These are phyloP conservation scores for Waltiozyma sp. DNA, from an alignment of 1,139 yeast genomes.

Conservation along the genomic window DNA sequence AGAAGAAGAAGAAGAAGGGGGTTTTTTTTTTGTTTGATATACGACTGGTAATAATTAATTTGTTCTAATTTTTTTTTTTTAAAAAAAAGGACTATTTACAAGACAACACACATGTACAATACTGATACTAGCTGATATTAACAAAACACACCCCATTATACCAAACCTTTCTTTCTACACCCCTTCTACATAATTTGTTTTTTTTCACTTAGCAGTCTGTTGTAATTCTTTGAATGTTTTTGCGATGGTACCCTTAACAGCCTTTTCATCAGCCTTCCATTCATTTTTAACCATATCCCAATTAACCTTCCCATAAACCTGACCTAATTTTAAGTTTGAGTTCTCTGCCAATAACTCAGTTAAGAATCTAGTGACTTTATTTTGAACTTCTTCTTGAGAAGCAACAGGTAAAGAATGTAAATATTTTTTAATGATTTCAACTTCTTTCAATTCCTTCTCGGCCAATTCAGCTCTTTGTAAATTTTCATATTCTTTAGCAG, in stretches of 20 bases:
- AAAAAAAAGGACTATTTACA: too few relatives aligned
- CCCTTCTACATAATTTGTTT: too few relatives aligned
- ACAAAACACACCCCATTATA: too few relatives aligned
- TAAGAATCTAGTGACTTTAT: constrained; percentile 28
- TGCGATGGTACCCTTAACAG: constrained; percentile 21
- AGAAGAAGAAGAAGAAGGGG: too few relatives aligned
- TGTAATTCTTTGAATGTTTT: constrained; percentile 14
- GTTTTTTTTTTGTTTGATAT: too few relatives aligned
- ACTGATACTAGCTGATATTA: too few relatives aligned
- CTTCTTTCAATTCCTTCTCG: constrained; percentile 41
- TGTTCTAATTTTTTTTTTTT: too few relatives aligned
- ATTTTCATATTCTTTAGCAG: constrained; percentile 38
- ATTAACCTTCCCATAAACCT: constrained; percentile 35
- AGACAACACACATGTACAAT: too few relatives aligned
- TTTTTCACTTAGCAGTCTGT: not conserved
- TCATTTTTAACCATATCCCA: constrained; percentile 37
- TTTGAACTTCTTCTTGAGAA: constrained; percentile 35
- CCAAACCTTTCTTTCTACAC: too few relatives aligned
- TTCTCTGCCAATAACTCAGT: constrained; percentile 20
- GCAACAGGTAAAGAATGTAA: constrained; percentile 38
- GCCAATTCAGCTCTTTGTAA: constrained; percentile 47
- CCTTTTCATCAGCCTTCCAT: constrained; percentile 40
- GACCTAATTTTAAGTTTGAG: constrained; percentile 25
- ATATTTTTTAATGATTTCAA: constrained; percentile 33
- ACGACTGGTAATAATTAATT: too few relatives aligned